phyloP scores from a whole-genome alignment of 2,329 filamentous ascomycete genomes.

The Sclerotinia spermophila region DNA sequence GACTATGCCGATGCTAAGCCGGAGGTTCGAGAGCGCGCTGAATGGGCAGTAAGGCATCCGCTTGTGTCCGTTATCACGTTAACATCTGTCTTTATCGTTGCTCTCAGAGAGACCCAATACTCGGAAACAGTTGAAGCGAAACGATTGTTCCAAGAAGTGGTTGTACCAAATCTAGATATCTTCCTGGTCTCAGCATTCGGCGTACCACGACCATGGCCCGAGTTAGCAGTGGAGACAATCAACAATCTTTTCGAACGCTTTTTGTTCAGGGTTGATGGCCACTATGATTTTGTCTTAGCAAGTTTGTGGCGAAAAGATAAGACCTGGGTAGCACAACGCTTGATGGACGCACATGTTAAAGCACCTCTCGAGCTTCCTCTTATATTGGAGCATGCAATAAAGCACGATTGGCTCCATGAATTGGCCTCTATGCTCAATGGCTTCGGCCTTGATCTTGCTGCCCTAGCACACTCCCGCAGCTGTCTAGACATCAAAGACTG shows the following conservation, averaged over 20 bases:
- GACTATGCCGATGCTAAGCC: conserved; percentile 60
- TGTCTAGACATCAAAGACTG: conserved; percentile 79
- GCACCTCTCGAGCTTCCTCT: conserved; percentile 64
- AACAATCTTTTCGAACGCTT: conserved; percentile 80
- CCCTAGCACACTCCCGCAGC: conserved; percentile 76
- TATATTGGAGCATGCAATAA: conserved; percentile 75
- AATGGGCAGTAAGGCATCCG: conserved; percentile 74
- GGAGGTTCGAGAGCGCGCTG: conserved; percentile 56
- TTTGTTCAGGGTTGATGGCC: conserved; percentile 69
- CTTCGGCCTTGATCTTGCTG: conserved; percentile 82
- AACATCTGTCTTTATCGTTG: conserved; percentile 62
- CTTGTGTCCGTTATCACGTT: conserved; percentile 85
- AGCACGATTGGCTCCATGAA: conserved; percentile 80
- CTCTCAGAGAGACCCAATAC: conserved; percentile 57
- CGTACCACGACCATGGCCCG: conserved; percentile 72
- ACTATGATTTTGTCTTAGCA: conserved; percentile 85
- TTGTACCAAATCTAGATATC: conserved; percentile 70
- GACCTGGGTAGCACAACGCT: conserved; percentile 75
- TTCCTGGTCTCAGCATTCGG: conserved; percentile 76
- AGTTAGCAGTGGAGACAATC: conserved; percentile 70
- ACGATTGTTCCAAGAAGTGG: conserved; percentile 62
- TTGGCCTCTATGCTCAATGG: conserved; percentile 63
- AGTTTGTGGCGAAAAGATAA: conserved; percentile 89
- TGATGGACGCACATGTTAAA: conserved; percentile 72
- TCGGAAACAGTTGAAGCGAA: conserved; percentile 62